Evolutionary conservation across 2,329 filamentous ascomycete genomes (phyloP), one percentile per base, ranked within the genome.

Genomic region (Colletotrichum salicis): DNA sequence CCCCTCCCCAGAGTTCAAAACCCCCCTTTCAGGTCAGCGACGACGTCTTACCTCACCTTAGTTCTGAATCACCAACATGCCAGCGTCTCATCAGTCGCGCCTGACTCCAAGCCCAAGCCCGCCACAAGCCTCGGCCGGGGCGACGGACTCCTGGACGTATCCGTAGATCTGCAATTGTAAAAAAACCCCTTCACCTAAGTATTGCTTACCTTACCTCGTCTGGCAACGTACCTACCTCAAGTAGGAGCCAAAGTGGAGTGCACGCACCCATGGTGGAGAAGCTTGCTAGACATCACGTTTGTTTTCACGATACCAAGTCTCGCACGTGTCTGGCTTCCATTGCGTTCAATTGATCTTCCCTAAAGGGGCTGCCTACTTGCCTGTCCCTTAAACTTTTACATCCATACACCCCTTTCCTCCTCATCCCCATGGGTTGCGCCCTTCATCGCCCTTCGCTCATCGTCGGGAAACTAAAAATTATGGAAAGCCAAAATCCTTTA

Each of bases 391-490:
- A 69, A 59, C 59, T 64, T 69, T 69, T 64, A 37, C 65, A 24
- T 55, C 31, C 7, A 7, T 45, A 19, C 22, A 29, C 35, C 24
- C 37, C 62, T 57, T 27, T 54, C 33, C 37, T 66, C 67, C 22
- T 31, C 48, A 33, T 33, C 12, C 48, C 48, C 22, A n/a, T 37
- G 48, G 27, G 19, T 15, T 63, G 51, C 35, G 15, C 52, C 19
- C 64, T 33, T 67, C 41, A 8, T 67, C 19, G 51, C 57, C 51
- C 35, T 61, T 27, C 55, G 41, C 62, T 64, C 65, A 41, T 64
- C 59, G 37, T 33, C 41, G 61, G 67, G 70, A 62, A 66, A 72
- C 70, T 72, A 72, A 71, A 72, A 65, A 72, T 72, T 72, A 72
- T 64, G 48, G 31, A 58, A 66, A 58, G 56, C 67, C 66, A 66